A percentile compares a stretch with the other conserved stretches of the same genome.
phyloP scores from a whole-genome alignment of 1,139 yeast species.

The Saccharomyces uvarum region DNA sequence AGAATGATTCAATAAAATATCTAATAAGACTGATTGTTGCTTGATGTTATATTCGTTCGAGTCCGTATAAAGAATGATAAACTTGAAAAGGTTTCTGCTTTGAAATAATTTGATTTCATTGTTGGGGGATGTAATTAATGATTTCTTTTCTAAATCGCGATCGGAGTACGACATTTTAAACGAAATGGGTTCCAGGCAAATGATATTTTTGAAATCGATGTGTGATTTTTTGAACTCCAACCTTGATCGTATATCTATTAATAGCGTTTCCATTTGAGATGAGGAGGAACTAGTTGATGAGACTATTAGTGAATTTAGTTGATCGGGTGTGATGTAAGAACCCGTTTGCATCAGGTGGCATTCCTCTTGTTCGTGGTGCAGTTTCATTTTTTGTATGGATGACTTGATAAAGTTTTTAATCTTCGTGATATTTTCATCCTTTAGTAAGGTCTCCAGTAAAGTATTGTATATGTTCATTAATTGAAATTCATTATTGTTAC shows the following conservation, averaged over 20 bases:
- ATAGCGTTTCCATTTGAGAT: slow-evolving; percentile 30
- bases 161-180: slow-evolving; percentile 44
- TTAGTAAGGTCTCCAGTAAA: slow-evolving; percentile 23
- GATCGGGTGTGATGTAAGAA: slow-evolving; percentile 14
- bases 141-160: slow-evolving; percentile 50
- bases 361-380: background rate
- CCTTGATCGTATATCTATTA: slow-evolving; percentile 61
- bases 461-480: slow-evolving; percentile 28
- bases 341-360: slow-evolving; percentile 10
- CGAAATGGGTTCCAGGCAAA: slow-evolving; percentile 67
- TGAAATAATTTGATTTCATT: slow-evolving; percentile 46
- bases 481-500: slow-evolving; percentile 15
- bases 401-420: slow-evolving; percentile 14
- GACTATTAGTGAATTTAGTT: slow-evolving; percentile 7
- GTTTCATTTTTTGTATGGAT: background rate
- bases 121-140: slow-evolving; percentile 48
- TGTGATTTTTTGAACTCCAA: slow-evolving; percentile 53
- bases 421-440: slow-evolving; percentile 23
- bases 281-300: background rate
- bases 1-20: slow-evolving; percentile 21
- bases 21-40: slow-evolving; percentile 19
- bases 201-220: slow-evolving; percentile 44
- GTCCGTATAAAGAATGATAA: slow-evolving; percentile 56
- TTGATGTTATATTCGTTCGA: slow-evolving; percentile 11
- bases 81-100: slow-evolving; percentile 47